Evolutionary conservation across 495 filamentous ascomycete genomes (phyloP).

Genomic region (Hypoxylon perforatum): DNA sequence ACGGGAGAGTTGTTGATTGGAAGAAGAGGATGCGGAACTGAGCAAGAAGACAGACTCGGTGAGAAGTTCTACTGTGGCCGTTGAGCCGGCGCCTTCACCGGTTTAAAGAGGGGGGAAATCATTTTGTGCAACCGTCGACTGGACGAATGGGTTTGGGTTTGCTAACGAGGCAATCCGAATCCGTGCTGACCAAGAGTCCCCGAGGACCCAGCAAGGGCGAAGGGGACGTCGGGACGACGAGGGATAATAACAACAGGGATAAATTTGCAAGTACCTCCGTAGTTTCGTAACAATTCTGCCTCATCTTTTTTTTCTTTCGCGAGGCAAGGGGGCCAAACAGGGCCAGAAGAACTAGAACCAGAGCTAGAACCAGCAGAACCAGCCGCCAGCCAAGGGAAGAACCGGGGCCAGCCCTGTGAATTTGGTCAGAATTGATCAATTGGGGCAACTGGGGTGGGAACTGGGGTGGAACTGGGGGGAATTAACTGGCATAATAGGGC

Average conservation of each 20-base stretch:
- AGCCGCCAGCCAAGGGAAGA: not conserved
- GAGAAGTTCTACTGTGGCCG: conserved; percentile 45
- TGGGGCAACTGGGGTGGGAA: not conserved
- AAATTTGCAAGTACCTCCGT: conserved; percentile 10
- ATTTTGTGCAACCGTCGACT: conserved; percentile 38
- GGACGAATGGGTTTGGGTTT: conserved; percentile 18
- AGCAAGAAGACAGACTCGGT: conserved; percentile 46
- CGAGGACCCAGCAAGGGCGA: conserved; percentile 18
- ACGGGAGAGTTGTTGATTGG: conserved; percentile 48
- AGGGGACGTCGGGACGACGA: conserved; percentile 18
- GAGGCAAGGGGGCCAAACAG: too few relatives aligned
- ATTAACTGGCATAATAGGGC: not conserved
- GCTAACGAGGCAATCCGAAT: conserved; percentile 42
- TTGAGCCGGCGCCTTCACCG: conserved; percentile 48
- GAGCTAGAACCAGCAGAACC: too few relatives aligned
- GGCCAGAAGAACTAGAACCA: too few relatives aligned
- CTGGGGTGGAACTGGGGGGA: not conserved
- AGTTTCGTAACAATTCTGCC: conserved; percentile 20
- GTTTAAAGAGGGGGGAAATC: conserved; percentile 52
- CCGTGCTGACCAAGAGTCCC: conserved; percentile 35
- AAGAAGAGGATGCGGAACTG: conserved; percentile 42
- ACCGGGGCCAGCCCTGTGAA: conserved; percentile 1
- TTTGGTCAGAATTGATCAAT: conserved; percentile 22
- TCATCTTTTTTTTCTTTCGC: not conserved
- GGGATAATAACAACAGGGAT: conserved; percentile 20